phyloP scores from a whole-genome alignment of 2,329 filamentous ascomycete genomes.

The Macrophomina phaseolina region DNA sequence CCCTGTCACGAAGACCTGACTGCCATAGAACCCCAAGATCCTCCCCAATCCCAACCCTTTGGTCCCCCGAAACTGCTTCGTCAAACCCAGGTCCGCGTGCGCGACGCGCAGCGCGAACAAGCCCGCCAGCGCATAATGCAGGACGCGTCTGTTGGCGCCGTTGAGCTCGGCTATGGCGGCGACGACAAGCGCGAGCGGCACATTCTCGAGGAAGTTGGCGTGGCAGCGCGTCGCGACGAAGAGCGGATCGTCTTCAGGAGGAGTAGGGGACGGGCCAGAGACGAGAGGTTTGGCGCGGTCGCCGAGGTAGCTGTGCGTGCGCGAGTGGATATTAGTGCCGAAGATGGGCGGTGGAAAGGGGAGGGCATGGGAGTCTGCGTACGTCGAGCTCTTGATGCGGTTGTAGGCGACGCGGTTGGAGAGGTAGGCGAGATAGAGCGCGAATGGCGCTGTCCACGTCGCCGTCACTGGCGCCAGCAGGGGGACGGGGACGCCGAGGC shows the following conservation, averaged over 20 bases:
- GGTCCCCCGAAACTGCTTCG: conserved; percentile 29
- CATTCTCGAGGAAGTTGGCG: conserved; percentile 52
- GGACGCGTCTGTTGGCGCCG: conserved; percentile 45
- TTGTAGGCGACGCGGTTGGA: conserved; percentile 46
- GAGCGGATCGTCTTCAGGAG: conserved; percentile 32
- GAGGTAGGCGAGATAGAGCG: conserved; percentile 50
- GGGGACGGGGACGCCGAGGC: conserved; percentile 41
- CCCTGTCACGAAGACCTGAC: conserved; percentile 37
- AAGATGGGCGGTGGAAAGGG: conserved; percentile 3
- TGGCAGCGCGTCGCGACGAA: conserved; percentile 46
- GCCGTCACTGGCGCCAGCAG: conserved; percentile 45
- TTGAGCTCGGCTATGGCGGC: conserved; percentile 53
- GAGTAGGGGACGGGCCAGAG: background rate
- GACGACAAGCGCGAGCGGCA: conserved; percentile 48
- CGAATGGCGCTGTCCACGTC: conserved; percentile 49
- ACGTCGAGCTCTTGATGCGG: conserved; percentile 42
- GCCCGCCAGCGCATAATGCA: conserved; percentile 47
- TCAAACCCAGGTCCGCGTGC: conserved; percentile 49
- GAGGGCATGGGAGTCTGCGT: background rate
- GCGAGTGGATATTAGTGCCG: no score
- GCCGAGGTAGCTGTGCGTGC: conserved; percentile 34
- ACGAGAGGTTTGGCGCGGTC: conserved; percentile 29
- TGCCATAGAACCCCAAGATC: conserved; percentile 39
- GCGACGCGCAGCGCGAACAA: conserved; percentile 47
- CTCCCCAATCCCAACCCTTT: conserved; percentile 35